phyloP scores from a whole-genome alignment of 176 grass and related monocot species.

The Carex kokanica region DNA sequence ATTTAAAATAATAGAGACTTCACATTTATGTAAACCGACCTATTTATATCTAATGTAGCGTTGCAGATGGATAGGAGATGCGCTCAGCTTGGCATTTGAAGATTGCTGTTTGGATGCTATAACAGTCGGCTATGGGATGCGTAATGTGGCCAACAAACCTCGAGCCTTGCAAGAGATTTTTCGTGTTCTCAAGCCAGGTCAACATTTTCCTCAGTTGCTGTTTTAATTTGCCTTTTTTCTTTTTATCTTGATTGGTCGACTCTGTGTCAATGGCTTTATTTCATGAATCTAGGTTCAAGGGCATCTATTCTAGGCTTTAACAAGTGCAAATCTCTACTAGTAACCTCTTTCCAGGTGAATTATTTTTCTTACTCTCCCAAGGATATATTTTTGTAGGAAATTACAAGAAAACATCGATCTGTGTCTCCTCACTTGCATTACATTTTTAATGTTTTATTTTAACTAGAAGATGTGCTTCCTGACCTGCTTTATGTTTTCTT shows the following conservation, averaged over 20 bases:
- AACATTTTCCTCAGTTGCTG: neutral
- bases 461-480: neutral
- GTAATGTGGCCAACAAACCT: conserved; percentile 70
- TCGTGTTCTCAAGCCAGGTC: conserved; percentile 82
- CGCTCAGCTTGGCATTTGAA: conserved; percentile 62
- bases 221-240: neutral
- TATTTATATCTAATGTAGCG: neutral
- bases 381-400: neutral
- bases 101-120: conserved; percentile 74
- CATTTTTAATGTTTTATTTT: neutral
- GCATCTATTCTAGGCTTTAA: conserved; percentile 90
- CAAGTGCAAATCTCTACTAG: conserved; percentile 74
- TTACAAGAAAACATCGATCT: neutral
- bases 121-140: conserved; percentile 71
- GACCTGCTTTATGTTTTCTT: neutral
- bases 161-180: conserved; percentile 62
- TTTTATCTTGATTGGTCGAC: neutral
- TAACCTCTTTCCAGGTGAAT: conserved; percentile 58
- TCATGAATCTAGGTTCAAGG: conserved; percentile 58
- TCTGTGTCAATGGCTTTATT: neutral
- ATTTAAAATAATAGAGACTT: neutral
- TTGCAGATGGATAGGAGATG: conserved; percentile 89
- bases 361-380: neutral
- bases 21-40: neutral
- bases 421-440: neutral